Base-by-base conservation (phyloP, 306 rosid genomes). In the Lathyrus tuberosus region DNA sequence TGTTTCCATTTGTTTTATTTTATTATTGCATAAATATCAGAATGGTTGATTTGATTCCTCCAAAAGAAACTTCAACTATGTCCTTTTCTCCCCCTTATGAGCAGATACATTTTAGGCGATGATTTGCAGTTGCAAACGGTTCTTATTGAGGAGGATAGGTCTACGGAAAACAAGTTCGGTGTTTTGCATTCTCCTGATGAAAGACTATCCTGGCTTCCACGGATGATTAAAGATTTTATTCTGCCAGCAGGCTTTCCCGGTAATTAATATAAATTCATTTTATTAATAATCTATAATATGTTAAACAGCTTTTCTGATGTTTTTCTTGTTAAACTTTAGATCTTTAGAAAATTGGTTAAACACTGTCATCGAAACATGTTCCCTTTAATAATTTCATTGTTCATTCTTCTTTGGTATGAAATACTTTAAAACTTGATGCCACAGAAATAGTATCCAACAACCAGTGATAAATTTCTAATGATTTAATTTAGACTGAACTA, bases 181-280 rank as follows among this genome's bases (percentile, higher is more conserved):
- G 82, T 71, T 67, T 76, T 63, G 0, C 71, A 77, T 74, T 75
- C 69, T 65, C 54, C 78, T 14, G 83, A 90, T 63, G 12, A 75
- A 10, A 63, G 59, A 54, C 22, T 90, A 56, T 80, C 72, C 35
- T 88, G 89, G 97, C 84, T 94, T 67, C 95, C 97, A 0, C 74
- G 56, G 16, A 68, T 59, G 53, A 22, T 90, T 28, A 87, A 80
- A 76, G 88, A 86, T 80, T 91, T 94, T 76, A 53, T 88, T 49
- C 82, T 94, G 71, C 98, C 97, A 7, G 85, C 91, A 13, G 96
- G 97, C 66, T 94, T 90, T 78, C 98, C 98, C 65, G 97, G 96
- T 94, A 73, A 67, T 69, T 63, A 30, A 51, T 61, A 62, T 63
- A 15, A 60, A 57, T 53, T 63, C 74, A 10, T 62, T 70, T 59